Base-by-base conservation (phyloP, 2,329 filamentous ascomycete genomes). In the Penicillium sp. region DNA sequence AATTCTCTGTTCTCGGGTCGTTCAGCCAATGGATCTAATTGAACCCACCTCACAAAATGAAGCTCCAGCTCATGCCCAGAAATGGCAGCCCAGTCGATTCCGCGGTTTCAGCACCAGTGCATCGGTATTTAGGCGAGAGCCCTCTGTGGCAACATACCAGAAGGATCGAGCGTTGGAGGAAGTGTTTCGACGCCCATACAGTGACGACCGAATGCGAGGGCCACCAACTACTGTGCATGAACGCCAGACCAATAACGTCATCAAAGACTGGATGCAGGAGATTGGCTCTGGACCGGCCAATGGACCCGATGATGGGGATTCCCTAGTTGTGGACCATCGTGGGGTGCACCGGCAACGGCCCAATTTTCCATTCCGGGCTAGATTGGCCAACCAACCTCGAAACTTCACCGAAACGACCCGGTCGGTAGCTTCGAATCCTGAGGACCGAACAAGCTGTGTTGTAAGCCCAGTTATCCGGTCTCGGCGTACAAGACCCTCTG, bases 151-250 rank as follows among this genome's bases (percentile, higher is more conserved):
- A 36, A 94, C 92, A 1, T 93, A 89, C 67, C 90, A 93, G 66
- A 96, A 97, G 69, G 93, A 97, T 66, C 87, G 87, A 53, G 93
- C 91, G 8, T 78, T 97, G 23, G 93, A 96, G 64, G 93, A 97
- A 70, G 91, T 97, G 0, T 97, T 97, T 72, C 84, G 91, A 60
- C 81, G 84, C 19, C 85, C 86, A 0, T 91, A 89, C 29, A 73
- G 71, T 45, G 87, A 88, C 59, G 80, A 85, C 49, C 82, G 83
- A 8, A 81, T 85, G 2, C 76, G 87, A 53, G 82, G 83, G 19
- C 86, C 83, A 1, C 82, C 85, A 48, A 62, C 60, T 41, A 81
- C 83, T 49, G 81, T 83, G 50, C 81, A 85, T 29, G 87, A 90
- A 64, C 83, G 87, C 60, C 84, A 92, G 71, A 91, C 89, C 1